These are phyloP conservation scores for Microdochium bolleyi DNA, from an alignment of 2,329 filamentous ascomycete species.

Conservation along the genomic window DNA sequence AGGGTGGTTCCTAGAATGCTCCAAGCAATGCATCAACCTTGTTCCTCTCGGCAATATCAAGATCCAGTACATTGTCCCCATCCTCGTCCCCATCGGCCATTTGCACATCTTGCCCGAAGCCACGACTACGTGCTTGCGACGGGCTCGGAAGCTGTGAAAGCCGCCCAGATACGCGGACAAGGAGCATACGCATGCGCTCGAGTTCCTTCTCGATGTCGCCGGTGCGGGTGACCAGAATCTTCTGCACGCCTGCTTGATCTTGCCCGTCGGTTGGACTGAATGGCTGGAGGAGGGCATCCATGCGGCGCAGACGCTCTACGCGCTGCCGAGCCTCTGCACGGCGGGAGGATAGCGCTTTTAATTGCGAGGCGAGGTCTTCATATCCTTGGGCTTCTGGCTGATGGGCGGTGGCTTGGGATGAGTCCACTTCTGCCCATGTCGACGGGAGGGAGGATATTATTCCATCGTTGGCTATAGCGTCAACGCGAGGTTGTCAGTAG, in stretches of 20 bases:
- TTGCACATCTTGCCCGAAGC: background rate
- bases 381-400: slow-evolving; percentile 44
- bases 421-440: slow-evolving; percentile 27
- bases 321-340: slow-evolving; percentile 29
- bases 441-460: slow-evolving; percentile 37
- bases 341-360: slow-evolving; percentile 40
- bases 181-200: slow-evolving; percentile 56
- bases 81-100: slow-evolving; percentile 6
- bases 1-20: slow-evolving; percentile 13
- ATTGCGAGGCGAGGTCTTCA: slow-evolving; percentile 35
- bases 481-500: background rate
- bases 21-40: slow-evolving; percentile 34
- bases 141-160: slow-evolving; percentile 29
- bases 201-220: slow-evolving; percentile 59
- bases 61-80: slow-evolving; percentile 20
- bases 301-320: slow-evolving; percentile 37
- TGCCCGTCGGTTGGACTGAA: slow-evolving; percentile 22
- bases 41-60: slow-evolving; percentile 29
- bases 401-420: slow-evolving; percentile 22
- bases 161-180: slow-evolving; percentile 49
- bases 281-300: slow-evolving; percentile 43
- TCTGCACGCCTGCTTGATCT: slow-evolving; percentile 39
- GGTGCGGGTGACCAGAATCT: slow-evolving; percentile 58
- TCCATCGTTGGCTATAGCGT: slow-evolving; percentile 27
- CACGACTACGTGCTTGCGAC: background rate